Evolutionary conservation across 345 rosid genomes (phyloP).

Genomic region (Arabidopsis suecica): DNA sequence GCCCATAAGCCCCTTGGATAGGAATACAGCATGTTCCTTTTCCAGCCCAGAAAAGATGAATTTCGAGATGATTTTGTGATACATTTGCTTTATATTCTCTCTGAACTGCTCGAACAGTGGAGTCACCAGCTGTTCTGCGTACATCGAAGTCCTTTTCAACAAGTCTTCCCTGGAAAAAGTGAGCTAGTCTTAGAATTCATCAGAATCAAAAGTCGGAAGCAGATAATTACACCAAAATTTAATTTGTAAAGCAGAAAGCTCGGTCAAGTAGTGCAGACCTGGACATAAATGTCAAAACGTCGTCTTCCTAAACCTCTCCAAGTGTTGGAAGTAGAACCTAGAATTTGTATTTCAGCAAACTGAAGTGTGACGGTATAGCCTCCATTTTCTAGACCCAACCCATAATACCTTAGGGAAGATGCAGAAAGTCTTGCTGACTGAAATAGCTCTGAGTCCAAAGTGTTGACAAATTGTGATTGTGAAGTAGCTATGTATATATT

Average conservation of each 20-base stretch:
- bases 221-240: not conserved
- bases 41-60: slow-evolving; percentile 48
- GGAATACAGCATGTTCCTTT: slow-evolving; percentile 49
- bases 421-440: slow-evolving; percentile 43
- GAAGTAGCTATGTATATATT: slow-evolving; percentile 35
- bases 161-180: slow-evolving; percentile 41
- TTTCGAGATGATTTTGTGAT: slow-evolving; percentile 35
- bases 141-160: slow-evolving; percentile 58
- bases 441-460: slow-evolving; percentile 50
- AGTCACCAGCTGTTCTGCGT: slow-evolving; percentile 46
- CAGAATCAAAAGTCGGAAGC: not conserved
- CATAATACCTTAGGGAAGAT: slow-evolving; percentile 43
- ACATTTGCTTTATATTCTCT: slow-evolving; percentile 30
- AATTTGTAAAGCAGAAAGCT: slow-evolving; percentile 3
- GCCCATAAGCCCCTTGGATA: slow-evolving; percentile 42
- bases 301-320: slow-evolving; percentile 58
- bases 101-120: slow-evolving; percentile 41
- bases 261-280: slow-evolving; percentile 40
- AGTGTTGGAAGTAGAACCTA: slow-evolving; percentile 35
- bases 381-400: slow-evolving; percentile 46
- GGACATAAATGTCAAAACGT: slow-evolving; percentile 52
- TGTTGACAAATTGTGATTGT: slow-evolving; percentile 40
- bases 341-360: slow-evolving; percentile 55
- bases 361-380: slow-evolving; percentile 45
- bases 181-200: slow-evolving; percentile 21